A percentile compares a stretch with the other conserved stretches of the same genome.
Conservation (phyloP, 371 early-diverging fungal species). For the Phascolomyces articulosus region DNA sequence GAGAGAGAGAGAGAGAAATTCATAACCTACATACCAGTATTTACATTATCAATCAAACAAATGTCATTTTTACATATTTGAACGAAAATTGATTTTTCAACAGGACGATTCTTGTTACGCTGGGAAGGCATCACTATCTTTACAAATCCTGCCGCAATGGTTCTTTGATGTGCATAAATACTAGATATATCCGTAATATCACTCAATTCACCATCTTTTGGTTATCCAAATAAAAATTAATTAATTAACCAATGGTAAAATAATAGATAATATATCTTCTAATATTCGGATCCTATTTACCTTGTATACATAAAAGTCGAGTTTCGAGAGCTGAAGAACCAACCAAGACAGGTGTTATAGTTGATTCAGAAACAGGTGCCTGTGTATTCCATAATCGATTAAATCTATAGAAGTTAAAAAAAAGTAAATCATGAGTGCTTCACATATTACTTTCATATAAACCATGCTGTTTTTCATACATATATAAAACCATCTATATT, state of each 20-base stretch:
- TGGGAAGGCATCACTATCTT: background rate
- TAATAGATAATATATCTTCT: too few species aligned
- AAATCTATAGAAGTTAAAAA: background rate
- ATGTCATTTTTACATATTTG: background rate
- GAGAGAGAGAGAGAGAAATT: too few species aligned
- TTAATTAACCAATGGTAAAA: too few species aligned
- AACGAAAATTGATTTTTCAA: background rate
- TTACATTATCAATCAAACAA: background rate
- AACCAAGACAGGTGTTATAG: background rate
- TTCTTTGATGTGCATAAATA: background rate
- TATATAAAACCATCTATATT: too few species aligned
- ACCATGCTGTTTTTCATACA: too few species aligned
- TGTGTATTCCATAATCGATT: background rate
- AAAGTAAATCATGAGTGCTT: too few species aligned
- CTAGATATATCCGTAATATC: background rate
- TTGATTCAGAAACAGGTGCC: background rate
- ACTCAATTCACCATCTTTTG: background rate
- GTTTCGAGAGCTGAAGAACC: slow-evolving; percentile 3
- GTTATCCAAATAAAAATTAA: too few species aligned
- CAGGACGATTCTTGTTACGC: background rate
- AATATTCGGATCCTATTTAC: too few species aligned
- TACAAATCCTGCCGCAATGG: background rate
- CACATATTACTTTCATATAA: too few species aligned
- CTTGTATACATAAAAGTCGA: background rate
- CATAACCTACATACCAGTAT: too few species aligned